Evolutionary conservation across 2,329 filamentous ascomycete genomes (phyloP), one percentile per base, ranked within the genome.

Genomic region (Fusarium penzigii): DNA sequence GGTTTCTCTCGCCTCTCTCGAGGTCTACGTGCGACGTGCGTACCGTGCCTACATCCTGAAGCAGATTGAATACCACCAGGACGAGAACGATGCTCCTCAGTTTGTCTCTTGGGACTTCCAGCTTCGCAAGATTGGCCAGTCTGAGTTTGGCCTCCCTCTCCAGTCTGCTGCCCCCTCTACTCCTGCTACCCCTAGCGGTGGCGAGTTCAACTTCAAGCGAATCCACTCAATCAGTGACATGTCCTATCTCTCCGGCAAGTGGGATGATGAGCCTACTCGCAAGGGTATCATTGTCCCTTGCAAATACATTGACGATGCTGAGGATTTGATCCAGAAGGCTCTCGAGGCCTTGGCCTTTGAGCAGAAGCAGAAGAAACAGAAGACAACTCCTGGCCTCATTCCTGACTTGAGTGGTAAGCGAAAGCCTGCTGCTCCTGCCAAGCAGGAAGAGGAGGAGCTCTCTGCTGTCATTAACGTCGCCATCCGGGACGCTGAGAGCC

Each of bases 201-300:
- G 66, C 38, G 82, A 85, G 52, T 78, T 79, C 61, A 72, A 75
- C 57, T 89, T 92, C 72, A 90, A 91, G 76, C 86, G 92, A 64
- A 88, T 97, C 67, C 86, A 89, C 76, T 97, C 94, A 48, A 94
- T 99, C 72, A 96, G 92, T 72, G 94, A 99, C 69, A 90, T 99
- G 88, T 90, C 91, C 14, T 96, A 96, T 72, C 78, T 97, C 55
- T 81, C 85, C 54, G 84, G 84, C 59, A 87, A 88, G 69, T 82
- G 84, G 48, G 83, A 88, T 40, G 80, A 85, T 39, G 92, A 97
- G 74, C 89, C 90, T 34, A 85, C 82, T 29, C 85, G 94, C 66
- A 95, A 94, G 78, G 94, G 94, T 83, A 91, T 96, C 49, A 94
- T 99, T 58, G 86, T 97, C 42, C 92, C 94, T 32, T 92, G 95